Conservation (phyloP, 2,329 filamentous ascomycete species). For the Clonostachys rosea region DNA sequence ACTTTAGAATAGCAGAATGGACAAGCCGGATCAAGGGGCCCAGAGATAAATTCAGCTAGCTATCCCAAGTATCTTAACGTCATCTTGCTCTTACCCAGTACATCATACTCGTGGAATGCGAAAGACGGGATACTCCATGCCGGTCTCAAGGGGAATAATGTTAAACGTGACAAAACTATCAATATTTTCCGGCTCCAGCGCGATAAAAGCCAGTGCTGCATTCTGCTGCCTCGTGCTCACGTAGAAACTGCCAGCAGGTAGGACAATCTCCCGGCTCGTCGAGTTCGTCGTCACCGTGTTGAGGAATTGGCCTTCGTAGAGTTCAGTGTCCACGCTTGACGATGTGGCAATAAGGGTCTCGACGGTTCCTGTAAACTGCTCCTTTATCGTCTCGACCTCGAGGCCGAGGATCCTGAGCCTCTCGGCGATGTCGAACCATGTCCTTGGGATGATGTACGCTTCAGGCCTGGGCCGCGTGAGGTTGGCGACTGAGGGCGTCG, state of each 20-base stretch:
- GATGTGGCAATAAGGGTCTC: constrained; percentile 12
- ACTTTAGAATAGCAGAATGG: too few relatives aligned
- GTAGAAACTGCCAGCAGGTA: constrained; percentile 16
- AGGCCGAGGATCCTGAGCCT: constrained; percentile 13
- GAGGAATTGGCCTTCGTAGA: constrained; percentile 14
- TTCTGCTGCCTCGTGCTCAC: constrained; percentile 16
- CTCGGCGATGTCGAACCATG: constrained; percentile 13
- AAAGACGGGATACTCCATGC: constrained; percentile 19
- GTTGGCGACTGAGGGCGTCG: constrained; percentile 14
- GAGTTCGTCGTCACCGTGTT: constrained; percentile 12
- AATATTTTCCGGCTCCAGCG: constrained; percentile 17
- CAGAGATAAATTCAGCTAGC: too few relatives aligned
- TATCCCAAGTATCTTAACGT: too few relatives aligned
- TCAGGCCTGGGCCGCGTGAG: constrained; percentile 15
- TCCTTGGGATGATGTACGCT: constrained; percentile 16
- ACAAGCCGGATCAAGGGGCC: too few relatives aligned
- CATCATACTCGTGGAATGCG: constrained; percentile 1
- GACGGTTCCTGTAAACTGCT: constrained; percentile 13
- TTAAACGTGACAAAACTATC: constrained; percentile 16
- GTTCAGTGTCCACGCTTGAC: constrained; percentile 3
- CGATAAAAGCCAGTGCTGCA: constrained; percentile 15
- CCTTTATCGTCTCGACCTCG: constrained; percentile 10
- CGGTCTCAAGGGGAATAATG: constrained; percentile 11
- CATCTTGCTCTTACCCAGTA: too few relatives aligned
- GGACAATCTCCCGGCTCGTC: constrained; percentile 7